Base-by-base conservation (phyloP, 805 yeast species). In the Suhomyces vadensis region DNA sequence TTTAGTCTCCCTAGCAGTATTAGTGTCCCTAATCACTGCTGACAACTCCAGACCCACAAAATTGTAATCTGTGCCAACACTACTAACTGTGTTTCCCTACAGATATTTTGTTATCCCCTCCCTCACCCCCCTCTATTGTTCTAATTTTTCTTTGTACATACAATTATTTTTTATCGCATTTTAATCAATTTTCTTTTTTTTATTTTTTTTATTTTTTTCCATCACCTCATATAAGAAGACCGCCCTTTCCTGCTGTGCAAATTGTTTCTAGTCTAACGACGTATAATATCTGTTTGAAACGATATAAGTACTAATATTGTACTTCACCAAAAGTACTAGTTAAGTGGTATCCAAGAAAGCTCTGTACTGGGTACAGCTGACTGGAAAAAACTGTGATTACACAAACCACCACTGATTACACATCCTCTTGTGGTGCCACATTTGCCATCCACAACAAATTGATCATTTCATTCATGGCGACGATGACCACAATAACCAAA, bases 41-140 rank as follows among this genome's bases (percentile, higher is more conserved):
- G 33, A 29, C 33, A 2, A 35, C 38, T 21, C 22, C 38, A 22
- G 27, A 27, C 22, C 36, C 38, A 35, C 38, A 23, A 8, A 7
- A 11, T 11, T 20, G n/a, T n/a, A 22, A n/a, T 20, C n/a, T n/a
- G n/a, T n/a, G n/a, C 16, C 33, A 29, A 29, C 20, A 19, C 24
- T 35, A 16, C 13, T 35, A 21, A 19, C 37, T n/a, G 19, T 17
- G 5, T 17, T n/a, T 33, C n/a, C 11, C 24, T 21, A 19, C 37
- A 11, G 7, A 33, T 19, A 33, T 33, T 13, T 16, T 22, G 27
- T 23, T 27, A 21, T 10, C 29, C 23, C 27, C 29, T 14, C 22
- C 38, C 35, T 13, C 35, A 10, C 8, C n/a, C 35, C 16, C 27
- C 37, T 14, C 13, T 19, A 33, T 33, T 33, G 37, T 33, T 33